These are phyloP conservation scores for Tolypocladium nubicola DNA, from an alignment of 2,329 filamentous ascomycete genomes.

Conservation along the genomic window DNA sequence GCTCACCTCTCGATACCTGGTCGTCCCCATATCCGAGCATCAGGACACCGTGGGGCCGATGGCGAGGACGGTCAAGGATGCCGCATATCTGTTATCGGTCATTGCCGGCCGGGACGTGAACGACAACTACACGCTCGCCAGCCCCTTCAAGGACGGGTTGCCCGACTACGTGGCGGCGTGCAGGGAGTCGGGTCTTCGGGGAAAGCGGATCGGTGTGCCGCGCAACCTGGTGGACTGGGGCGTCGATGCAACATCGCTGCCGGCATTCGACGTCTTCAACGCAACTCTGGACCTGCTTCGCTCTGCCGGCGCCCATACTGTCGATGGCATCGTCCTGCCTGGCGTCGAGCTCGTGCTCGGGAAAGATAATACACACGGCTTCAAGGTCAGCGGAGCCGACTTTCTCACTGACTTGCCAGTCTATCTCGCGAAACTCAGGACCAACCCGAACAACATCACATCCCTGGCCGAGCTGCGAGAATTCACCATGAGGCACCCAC, in stretches of 20 bases:
- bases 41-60: constrained; percentile 60
- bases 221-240: constrained; percentile 30
- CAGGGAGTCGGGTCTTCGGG: constrained; percentile 37
- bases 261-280: constrained; percentile 39
- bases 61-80: constrained; percentile 54
- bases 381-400: constrained; percentile 37
- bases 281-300: constrained; percentile 38
- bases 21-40: constrained; percentile 53
- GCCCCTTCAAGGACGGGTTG: constrained; percentile 41
- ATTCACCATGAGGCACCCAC: constrained; percentile 41
- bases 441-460: constrained; percentile 47
- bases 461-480: constrained; percentile 36
- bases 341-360: not conserved
- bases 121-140: constrained; percentile 52
- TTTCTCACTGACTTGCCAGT: constrained; percentile 40
- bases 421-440: constrained; percentile 44
- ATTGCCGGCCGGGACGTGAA: constrained; percentile 49
- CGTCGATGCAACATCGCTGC: not conserved
- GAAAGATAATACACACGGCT: constrained; percentile 17
- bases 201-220: constrained; percentile 54
- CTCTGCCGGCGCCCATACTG: constrained; percentile 45
- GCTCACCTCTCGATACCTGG: constrained; percentile 48
- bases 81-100: constrained; percentile 48
- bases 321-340: constrained; percentile 27
- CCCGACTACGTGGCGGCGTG: constrained; percentile 54